These are phyloP conservation scores for Apophysomyces variabilis DNA, from an alignment of 371 early-diverging fungal species.

Conservation along the genomic window DNA sequence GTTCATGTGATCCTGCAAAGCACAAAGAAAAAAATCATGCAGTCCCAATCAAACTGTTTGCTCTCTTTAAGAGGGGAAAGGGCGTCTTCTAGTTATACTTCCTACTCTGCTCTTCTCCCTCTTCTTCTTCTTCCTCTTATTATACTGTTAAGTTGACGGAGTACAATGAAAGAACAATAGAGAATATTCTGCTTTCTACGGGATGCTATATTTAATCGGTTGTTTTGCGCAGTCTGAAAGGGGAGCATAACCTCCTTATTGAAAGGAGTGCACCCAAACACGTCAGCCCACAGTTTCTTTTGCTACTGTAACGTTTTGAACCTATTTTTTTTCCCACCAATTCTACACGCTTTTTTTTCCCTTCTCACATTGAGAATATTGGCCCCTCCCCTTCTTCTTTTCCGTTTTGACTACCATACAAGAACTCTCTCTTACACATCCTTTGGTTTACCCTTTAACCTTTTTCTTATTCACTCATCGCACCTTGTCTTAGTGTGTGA, in stretches of 20 bases:
- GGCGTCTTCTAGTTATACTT: neutral
- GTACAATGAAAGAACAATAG: too few species aligned
- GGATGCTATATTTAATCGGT: neutral
- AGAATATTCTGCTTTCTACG: too few species aligned
- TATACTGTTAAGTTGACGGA: neutral
- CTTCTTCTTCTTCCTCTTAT: constrained; percentile 6
- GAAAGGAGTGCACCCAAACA: constrained; percentile 9
- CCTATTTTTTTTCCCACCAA: neutral
- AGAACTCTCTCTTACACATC: neutral
- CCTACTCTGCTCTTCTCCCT: neutral
- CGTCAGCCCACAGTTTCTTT: constrained; percentile 12
- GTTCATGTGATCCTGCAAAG: constrained; percentile 7
- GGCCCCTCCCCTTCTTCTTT: neutral
- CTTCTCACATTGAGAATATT: neutral
- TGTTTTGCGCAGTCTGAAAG: constrained; percentile 4
- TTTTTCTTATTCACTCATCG: neutral
- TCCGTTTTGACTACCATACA: too few species aligned
- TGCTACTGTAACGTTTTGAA: constrained; percentile 7
- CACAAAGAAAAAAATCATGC: constrained; percentile 6
- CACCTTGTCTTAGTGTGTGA: neutral
- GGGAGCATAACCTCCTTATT: neutral
- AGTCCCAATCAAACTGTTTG: neutral
- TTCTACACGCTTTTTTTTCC: neutral
- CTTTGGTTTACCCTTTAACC: neutral
- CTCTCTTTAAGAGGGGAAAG: neutral